Percentiles rank a stretch among this genome's conserved stretches.
These are phyloP conservation scores for Geoglossum cookeanum DNA, from an alignment of 2,329 filamentous ascomycete genomes.

Conservation along the genomic window DNA sequence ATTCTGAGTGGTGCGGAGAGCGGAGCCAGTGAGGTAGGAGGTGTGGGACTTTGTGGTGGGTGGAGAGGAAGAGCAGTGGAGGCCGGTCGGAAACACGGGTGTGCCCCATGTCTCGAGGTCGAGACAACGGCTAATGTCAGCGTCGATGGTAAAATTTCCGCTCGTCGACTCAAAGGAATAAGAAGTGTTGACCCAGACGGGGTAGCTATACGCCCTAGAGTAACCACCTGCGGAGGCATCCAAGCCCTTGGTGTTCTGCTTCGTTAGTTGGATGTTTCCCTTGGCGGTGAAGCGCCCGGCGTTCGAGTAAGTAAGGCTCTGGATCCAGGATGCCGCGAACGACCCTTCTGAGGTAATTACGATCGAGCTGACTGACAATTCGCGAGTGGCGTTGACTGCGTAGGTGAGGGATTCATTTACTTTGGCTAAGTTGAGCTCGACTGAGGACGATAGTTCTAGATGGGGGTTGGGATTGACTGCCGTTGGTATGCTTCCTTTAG, in stretches of 20 bases:
- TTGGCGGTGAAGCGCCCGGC: slow-evolving; percentile 33
- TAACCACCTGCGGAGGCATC: slow-evolving; percentile 17
- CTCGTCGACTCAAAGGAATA: slow-evolving; percentile 24
- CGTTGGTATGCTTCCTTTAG: slow-evolving; percentile 27
- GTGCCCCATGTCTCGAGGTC: slow-evolving; percentile 25
- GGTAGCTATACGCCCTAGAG: slow-evolving; percentile 6
- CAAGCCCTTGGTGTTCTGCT: slow-evolving; percentile 30
- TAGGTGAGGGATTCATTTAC: slow-evolving; percentile 42
- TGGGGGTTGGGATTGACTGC: slow-evolving; percentile 21
- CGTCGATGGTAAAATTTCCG: slow-evolving; percentile 19
- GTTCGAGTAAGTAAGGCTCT: slow-evolving; percentile 37
- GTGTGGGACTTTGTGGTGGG: slow-evolving; percentile 10
- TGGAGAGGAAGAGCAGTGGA: slow-evolving; percentile 32
- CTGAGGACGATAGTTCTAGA: slow-evolving; percentile 30
- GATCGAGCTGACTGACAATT: slow-evolving; percentile 32
- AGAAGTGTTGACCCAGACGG: slow-evolving; percentile 16
- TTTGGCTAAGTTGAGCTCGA: slow-evolving; percentile 27
- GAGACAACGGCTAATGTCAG: slow-evolving; percentile 30
- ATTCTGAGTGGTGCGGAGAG: slow-evolving; percentile 23
- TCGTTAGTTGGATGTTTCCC: slow-evolving; percentile 34
- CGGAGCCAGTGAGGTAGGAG: slow-evolving; percentile 17
- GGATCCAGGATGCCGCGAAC: slow-evolving; percentile 33
- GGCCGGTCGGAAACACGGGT: slow-evolving; percentile 37
- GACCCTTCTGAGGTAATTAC: slow-evolving; percentile 30
- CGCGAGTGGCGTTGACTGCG: slow-evolving; percentile 34